Conservation (phyloP, 2,329 filamentous ascomycete genomes). For the Ceratocystis colombiana region DNA sequence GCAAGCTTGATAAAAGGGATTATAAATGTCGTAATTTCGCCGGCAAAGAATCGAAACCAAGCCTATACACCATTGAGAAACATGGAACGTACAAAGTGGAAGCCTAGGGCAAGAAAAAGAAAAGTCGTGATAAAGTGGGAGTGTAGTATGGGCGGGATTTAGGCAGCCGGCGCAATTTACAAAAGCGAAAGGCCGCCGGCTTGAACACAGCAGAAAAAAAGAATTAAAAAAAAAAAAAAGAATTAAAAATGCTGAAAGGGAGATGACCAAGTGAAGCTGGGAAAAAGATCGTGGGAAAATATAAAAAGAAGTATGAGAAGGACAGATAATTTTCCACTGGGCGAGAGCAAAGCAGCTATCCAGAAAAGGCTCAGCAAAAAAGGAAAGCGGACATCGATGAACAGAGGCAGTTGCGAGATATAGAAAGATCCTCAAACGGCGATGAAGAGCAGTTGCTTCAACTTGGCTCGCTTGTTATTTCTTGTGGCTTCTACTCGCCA, state of each 20-base stretch:
- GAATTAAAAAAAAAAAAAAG: background rate
- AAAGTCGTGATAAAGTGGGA: slow-evolving; percentile 9
- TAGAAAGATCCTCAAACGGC: slow-evolving; percentile 18
- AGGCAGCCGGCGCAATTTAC: background rate
- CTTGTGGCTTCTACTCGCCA: background rate
- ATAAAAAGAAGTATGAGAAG: slow-evolving; percentile 15
- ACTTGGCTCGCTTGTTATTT: background rate
- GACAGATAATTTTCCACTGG: background rate
- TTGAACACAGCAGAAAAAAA: background rate
- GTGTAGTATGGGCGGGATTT: background rate
- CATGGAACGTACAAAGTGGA: background rate
- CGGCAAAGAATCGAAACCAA: too few species aligned
- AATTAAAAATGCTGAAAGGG: background rate
- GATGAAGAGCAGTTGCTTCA: slow-evolving; percentile 18
- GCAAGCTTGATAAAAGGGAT: too few species aligned
- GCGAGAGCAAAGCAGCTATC: background rate
- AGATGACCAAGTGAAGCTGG: background rate
- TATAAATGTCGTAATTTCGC: too few species aligned
- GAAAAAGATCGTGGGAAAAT: slow-evolving; percentile 13
- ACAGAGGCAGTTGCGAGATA: slow-evolving; percentile 16
- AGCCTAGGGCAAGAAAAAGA: background rate
- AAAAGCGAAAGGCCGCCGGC: slow-evolving; percentile 13
- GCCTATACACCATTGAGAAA: too few species aligned
- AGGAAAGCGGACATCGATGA: too few species aligned
- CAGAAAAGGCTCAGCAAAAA: background rate